Evolutionary conservation across 169 alveolate genomes (phyloP).

Genomic region (Plasmodium malariae): DNA sequence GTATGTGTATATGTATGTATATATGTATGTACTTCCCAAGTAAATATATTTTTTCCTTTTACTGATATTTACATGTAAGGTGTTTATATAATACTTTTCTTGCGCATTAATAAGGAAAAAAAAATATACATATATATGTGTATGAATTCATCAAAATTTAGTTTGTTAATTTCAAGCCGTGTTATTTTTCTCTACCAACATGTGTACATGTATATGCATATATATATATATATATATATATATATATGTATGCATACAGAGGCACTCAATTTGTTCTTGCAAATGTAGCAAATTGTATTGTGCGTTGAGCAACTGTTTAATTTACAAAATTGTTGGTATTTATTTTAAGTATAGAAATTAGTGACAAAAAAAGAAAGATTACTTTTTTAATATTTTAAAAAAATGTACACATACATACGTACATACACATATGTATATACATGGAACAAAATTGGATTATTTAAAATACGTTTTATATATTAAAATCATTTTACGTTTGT

Average conservation of each 20-base stretch:
- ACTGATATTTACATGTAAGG: too few species aligned
- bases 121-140: too few species aligned
- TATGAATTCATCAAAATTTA: background rate
- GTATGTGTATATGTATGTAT: constrained; percentile 39
- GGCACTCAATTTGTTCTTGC: background rate
- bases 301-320: background rate
- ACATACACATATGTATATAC: too few species aligned
- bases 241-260: constrained; percentile 52
- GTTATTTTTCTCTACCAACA: background rate
- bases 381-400: background rate
- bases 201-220: constrained; percentile 58
- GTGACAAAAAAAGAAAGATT: background rate
- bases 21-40: constrained; percentile 38
- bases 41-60: too few species aligned
- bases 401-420: too few species aligned
- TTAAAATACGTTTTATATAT: too few species aligned
- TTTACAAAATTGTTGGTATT: background rate
- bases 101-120: too few species aligned
- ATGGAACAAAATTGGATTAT: too few species aligned
- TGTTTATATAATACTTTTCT: too few species aligned
- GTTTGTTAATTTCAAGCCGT: background rate
- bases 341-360: background rate
- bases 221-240: constrained; percentile 56
- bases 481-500: too few species aligned
- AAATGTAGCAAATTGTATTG: background rate